Percentiles rank a stretch among this genome's conserved stretches.
Evolutionary conservation across 2,329 filamentous ascomycete species (phyloP).

Genomic region (Cordyceps fumosorosea): DNA sequence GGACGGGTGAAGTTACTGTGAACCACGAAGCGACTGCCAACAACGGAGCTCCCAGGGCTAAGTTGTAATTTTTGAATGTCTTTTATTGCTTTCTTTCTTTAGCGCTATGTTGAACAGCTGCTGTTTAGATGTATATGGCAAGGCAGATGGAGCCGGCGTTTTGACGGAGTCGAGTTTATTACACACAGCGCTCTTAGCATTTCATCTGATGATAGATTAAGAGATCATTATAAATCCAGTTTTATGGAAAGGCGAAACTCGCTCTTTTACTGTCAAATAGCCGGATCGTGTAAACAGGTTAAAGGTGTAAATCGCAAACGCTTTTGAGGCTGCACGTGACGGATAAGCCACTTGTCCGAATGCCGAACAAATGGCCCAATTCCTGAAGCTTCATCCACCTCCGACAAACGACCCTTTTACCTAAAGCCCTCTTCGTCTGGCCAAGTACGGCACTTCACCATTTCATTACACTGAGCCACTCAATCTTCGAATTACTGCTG

Average conservation of each 20-base stretch:
- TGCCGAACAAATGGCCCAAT: neutral
- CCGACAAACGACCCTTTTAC: neutral
- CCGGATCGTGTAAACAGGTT: neutral
- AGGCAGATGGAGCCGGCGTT: neutral
- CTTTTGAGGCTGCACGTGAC: neutral
- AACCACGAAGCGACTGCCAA: constrained; percentile 80
- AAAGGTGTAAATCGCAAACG: neutral
- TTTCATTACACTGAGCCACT: neutral
- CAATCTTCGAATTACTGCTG: neutral
- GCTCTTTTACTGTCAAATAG: neutral
- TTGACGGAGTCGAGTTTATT: neutral
- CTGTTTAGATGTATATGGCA: neutral
- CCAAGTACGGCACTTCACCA: too few species aligned
- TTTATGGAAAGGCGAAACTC: neutral
- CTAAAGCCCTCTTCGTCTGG: neutral
- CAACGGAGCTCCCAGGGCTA: constrained; percentile 30
- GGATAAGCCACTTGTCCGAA: neutral
- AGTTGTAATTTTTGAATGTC: constrained; percentile 31
- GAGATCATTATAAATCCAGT: neutral
- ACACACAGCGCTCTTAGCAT: neutral
- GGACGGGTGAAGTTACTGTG: constrained; percentile 69
- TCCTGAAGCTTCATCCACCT: neutral
- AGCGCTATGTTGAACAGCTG: neutral
- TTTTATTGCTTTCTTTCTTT: neutral
- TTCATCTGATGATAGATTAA: neutral